These are phyloP conservation scores for Mycocentrospora acerina DNA, from an alignment of 2,329 filamentous ascomycete species.

Conservation along the genomic window DNA sequence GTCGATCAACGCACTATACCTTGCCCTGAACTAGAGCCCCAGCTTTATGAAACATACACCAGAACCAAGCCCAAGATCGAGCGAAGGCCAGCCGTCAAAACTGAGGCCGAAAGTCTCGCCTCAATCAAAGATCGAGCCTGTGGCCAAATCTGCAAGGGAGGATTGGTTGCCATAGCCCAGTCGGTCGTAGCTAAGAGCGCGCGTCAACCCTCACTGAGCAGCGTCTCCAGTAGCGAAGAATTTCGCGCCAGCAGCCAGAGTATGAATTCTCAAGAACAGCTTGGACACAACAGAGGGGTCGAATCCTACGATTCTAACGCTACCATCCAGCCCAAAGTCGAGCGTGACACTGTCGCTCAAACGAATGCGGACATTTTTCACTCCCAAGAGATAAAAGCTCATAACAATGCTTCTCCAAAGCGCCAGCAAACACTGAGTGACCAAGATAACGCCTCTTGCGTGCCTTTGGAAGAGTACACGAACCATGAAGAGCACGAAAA, in stretches of 20 bases:
- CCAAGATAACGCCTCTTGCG: slow-evolving; percentile 9
- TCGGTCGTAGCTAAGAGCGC: slow-evolving; percentile 39
- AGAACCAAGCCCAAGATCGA: slow-evolving; percentile 37
- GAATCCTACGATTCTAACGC: slow-evolving; percentile 34
- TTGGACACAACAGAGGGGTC: slow-evolving; percentile 29
- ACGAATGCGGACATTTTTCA: slow-evolving; percentile 35
- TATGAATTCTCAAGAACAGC: slow-evolving; percentile 27
- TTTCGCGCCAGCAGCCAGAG: slow-evolving; percentile 14
- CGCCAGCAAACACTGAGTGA: slow-evolving; percentile 17
- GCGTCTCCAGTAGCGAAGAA: slow-evolving; percentile 6
- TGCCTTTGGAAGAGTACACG: slow-evolving; percentile 3
- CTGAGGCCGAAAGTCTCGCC: slow-evolving; percentile 45
- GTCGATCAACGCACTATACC: slow-evolving; percentile 24
- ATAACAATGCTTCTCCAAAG: slow-evolving; percentile 21
- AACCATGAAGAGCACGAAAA: slow-evolving; percentile 7
- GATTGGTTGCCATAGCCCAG: slow-evolving; percentile 43
- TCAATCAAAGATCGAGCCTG: slow-evolving; percentile 44
- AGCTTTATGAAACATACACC: slow-evolving; percentile 32
- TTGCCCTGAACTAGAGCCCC: slow-evolving; percentile 33
- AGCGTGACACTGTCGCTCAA: slow-evolving; percentile 35
- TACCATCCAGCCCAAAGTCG: slow-evolving; percentile 35
- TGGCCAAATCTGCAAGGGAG: slow-evolving; percentile 37
- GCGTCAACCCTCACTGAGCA: slow-evolving; percentile 18
- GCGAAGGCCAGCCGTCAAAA: slow-evolving; percentile 38
- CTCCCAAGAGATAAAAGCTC: slow-evolving; percentile 34